Percentiles rank a stretch among this genome's conserved stretches.
Conservation (phyloP, 371 early-diverging fungal species). For the Haplosporangium sp. region DNA sequence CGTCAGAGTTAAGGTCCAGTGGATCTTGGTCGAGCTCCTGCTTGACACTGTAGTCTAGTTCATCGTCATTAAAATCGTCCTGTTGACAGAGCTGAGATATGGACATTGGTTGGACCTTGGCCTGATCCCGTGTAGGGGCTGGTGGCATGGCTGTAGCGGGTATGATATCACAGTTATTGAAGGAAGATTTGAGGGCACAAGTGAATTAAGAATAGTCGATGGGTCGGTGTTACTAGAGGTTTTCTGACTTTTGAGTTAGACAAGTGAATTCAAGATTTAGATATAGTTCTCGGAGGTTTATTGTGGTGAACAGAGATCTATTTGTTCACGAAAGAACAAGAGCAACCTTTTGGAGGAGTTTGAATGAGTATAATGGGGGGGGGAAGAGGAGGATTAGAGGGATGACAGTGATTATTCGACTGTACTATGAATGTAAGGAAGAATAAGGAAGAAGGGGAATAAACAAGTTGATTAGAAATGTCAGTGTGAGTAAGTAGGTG, state of each 20-base stretch:
- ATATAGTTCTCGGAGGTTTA: slow-evolving; percentile 5
- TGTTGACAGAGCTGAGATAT: slow-evolving; percentile 54
- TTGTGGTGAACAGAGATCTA: background rate
- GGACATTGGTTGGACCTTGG: slow-evolving; percentile 54
- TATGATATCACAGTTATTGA: background rate
- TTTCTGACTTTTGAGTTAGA: background rate
- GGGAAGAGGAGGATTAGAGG: background rate
- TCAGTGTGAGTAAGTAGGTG: background rate
- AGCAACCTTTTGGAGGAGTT: background rate
- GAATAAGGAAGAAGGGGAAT: background rate
- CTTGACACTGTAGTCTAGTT: slow-evolving; percentile 12
- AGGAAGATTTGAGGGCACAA: background rate
- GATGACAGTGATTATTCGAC: slow-evolving; percentile 17
- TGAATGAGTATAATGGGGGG: background rate
- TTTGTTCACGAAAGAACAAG: background rate
- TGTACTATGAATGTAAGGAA: background rate
- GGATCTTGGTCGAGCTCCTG: slow-evolving; percentile 45
- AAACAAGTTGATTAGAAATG: no score
- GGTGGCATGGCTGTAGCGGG: slow-evolving; percentile 34
- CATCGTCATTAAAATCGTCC: slow-evolving; percentile 27
- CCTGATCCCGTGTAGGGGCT: slow-evolving; percentile 37
- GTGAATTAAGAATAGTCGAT: background rate
- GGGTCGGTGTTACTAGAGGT: no score
- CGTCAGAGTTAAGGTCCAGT: slow-evolving; percentile 27
- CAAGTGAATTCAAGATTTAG: background rate